phyloP scores from a whole-genome alignment of 768 basidiomycete species.

The Ramaria rubella region DNA sequence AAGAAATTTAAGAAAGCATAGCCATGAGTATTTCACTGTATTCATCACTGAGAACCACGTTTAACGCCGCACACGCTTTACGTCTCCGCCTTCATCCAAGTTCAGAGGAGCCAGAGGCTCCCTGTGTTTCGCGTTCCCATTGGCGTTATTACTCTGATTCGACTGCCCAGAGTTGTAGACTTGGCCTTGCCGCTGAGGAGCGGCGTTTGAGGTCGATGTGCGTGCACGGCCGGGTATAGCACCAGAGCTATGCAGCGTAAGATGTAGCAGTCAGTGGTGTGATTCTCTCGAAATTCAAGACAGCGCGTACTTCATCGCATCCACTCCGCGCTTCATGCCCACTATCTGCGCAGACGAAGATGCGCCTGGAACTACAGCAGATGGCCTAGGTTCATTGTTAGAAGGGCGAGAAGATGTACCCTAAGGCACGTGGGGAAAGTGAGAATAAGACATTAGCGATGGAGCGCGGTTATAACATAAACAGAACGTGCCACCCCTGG shows the following conservation, averaged over 20 bases:
- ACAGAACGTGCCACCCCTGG: conserved; percentile 33
- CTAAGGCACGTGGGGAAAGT: not conserved
- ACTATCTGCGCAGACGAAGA: not conserved
- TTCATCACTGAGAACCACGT: too few species aligned
- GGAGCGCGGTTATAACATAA: not conserved
- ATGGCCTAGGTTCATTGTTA: not conserved
- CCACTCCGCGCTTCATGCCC: conserved; percentile 29
- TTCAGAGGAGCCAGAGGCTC: conserved; percentile 9
- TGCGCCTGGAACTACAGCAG: not conserved
- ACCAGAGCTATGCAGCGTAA: conserved; percentile 2
- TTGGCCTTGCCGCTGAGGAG: not conserved
- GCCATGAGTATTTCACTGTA: too few species aligned
- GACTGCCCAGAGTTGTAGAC: not conserved
- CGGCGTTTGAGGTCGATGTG: not conserved
- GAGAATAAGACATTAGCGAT: not conserved
- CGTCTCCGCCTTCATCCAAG: conserved; percentile 28
- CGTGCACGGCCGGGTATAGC: not conserved
- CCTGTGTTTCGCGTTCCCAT: not conserved
- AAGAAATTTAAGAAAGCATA: too few species aligned
- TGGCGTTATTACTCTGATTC: not conserved
- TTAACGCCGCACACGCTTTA: conserved; percentile 41
- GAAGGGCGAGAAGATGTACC: not conserved
- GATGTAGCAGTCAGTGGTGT: not conserved
- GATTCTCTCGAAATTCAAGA: not conserved
- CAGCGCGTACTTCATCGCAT: conserved; percentile 25